Evolutionary conservation across 768 basidiomycete genomes (phyloP), one percentile per base, ranked within the genome.

Genomic region (Gloeopeniophorella convolvens): DNA sequence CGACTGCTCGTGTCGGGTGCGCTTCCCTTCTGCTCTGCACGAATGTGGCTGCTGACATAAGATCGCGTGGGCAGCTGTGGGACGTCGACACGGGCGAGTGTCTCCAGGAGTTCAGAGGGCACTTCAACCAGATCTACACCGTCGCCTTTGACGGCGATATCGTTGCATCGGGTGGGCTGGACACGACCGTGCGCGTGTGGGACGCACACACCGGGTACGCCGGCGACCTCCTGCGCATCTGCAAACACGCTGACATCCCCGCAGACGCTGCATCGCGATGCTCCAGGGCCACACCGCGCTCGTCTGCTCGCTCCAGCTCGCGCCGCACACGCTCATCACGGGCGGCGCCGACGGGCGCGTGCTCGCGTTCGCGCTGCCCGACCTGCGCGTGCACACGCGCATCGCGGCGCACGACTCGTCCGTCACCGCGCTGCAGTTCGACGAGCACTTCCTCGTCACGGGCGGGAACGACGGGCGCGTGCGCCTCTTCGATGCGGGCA

Each of bases 101-200:
- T 32, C 27, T 58, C 11, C 57, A 58, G 34, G 44, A 56, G 57
- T 71, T 99, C 18, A 68, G 85, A 2, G 94, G 94, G 0, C 95
- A 99, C 60, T 82, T 79, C 0, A 92, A 89, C 0, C 95, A 97
- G 65, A 89, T 96, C 11, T 97, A 94, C 63, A 92, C 94, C 3
- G 63, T 98, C 45, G 83, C 82, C 50, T 98, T 73, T 2, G 94
- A 94, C 58, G 91, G 93, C 0, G 85, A 92, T 65, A 71, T 95
- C 16, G 74, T 99, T 20, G 95, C 95, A 0, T 92, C 89, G 57
- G 95, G 95, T 2, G 95, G 93, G 0, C 96, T 98, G 62, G 96
- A 98, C 66, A 97, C 98, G 56, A 92, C 96, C 16, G 93, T 98
- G 46, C 95, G 96, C 62, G 85, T 96, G 42, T 99, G 95, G 95